Conservation (phyloP, 2,329 filamentous ascomycete species). For the Epichloe hybrida region DNA sequence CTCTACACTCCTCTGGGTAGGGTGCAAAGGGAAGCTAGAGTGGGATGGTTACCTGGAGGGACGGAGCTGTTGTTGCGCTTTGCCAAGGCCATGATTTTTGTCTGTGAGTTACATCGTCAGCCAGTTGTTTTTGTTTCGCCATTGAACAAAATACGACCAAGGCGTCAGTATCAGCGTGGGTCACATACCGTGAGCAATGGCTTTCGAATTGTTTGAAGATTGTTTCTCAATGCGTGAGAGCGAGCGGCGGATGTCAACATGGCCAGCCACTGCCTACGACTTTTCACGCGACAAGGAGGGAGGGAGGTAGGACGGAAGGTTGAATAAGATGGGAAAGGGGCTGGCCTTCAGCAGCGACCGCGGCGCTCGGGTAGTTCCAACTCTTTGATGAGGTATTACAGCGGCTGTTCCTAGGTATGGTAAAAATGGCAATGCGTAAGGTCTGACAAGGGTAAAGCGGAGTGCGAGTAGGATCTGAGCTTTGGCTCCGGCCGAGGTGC, state of each 20-base stretch:
- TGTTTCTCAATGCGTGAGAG: conserved; percentile 20
- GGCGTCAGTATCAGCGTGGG: not conserved
- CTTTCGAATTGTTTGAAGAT: conserved; percentile 18
- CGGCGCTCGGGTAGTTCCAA: not conserved
- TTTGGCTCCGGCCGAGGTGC: not conserved
- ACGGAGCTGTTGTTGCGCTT: conserved; percentile 45
- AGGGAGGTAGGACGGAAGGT: not conserved
- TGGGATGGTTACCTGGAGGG: conserved; percentile 27
- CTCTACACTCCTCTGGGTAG: not conserved
- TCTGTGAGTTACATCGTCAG: conserved; percentile 5
- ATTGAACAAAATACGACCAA: not conserved
- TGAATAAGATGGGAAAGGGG: not conserved
- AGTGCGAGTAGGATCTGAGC: not conserved
- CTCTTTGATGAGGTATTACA: not conserved
- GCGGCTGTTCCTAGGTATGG: not conserved
- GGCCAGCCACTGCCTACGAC: conserved; percentile 11
- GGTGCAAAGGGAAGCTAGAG: not conserved
- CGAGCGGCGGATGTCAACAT: conserved; percentile 23
- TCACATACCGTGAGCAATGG: conserved; percentile 6
- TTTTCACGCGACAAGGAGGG: not conserved
- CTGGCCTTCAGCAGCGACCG: conserved; percentile 2
- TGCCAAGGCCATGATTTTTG: conserved; percentile 35
- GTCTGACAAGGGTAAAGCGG: not conserved
- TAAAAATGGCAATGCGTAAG: not conserved
- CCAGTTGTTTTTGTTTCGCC: not conserved